Evolutionary conservation across 2,329 filamentous ascomycete genomes (phyloP), one percentile per base, ranked within the genome.

Genomic region (Diatrype stigma): DNA sequence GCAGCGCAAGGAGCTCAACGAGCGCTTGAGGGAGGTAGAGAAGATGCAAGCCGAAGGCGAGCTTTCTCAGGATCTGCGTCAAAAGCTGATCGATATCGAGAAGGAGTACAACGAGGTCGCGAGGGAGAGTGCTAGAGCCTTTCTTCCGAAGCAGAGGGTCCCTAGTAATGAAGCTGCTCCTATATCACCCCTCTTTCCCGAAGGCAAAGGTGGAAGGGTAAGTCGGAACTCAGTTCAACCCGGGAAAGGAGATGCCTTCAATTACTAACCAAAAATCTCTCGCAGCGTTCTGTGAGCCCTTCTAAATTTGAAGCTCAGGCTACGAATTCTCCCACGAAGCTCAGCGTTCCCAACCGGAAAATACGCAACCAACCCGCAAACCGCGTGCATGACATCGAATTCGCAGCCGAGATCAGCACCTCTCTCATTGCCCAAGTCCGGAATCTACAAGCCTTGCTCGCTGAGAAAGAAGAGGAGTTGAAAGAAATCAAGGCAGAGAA

Each of bases 401-500:
- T 99, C 65, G 94, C 93, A n/a, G 92, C 94, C 47, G 93, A 99
- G 66, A 96, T 99, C 63, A 96, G 91, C 65, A 96, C 90, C 6
- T 96, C 91, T 2, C 78, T 99, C 47, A 86, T 99, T 47, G 85
- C 88, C n/a, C 94, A 97, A 72, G 89, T 99, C 47, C 87, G 94
- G 55, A 91, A 94, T 65, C 73, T 99, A 49, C 94, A 99, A 69
- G 80, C 85, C 2, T 77, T 96, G 16, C 79, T 99, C 11, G 81
- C 86, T 0, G 91, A 97, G 71, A 89, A 90, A 59, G 94, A 99
- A 56, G 92, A 96, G 48, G 80, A 90, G 45, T 74, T 96, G 58
- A 92, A 89, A 67, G 79, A 85, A 17, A 77, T 85, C 55, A 87
- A 87, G 59, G 69, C 84, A 47, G 90, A 95, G 56, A 89, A 87